phyloP scores from a whole-genome alignment of 306 rosid genomes.

The Castanopsis chinensis region DNA sequence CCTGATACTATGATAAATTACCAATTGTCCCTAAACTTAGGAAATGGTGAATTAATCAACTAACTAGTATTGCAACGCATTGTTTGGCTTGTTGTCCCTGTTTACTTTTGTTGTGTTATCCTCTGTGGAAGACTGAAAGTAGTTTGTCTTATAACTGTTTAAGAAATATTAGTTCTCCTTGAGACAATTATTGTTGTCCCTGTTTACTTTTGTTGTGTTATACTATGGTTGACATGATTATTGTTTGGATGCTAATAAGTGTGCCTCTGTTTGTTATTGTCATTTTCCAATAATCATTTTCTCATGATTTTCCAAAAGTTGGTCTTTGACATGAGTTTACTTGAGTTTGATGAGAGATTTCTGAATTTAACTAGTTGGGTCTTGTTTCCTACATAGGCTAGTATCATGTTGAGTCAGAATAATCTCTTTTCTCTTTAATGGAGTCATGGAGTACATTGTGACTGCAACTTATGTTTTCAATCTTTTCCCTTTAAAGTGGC shows the following conservation, averaged over 20 bases:
- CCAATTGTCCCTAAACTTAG: no score
- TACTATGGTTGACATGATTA: not conserved
- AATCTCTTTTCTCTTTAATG: not conserved
- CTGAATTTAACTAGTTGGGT: not conserved
- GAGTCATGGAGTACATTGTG: not conserved
- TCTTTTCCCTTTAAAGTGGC: not conserved
- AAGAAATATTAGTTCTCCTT: not conserved
- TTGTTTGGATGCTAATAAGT: not conserved
- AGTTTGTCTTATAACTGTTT: not conserved
- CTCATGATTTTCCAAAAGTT: not conserved
- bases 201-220: no score
- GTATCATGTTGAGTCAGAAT: not conserved
- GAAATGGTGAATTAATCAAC: no score
- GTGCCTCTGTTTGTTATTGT: not conserved
- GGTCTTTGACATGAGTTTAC: not conserved
- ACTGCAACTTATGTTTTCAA: not conserved
- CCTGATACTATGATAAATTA: no score
- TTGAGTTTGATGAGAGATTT: not conserved
- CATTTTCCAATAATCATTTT: not conserved
- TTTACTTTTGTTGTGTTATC: not conserved
- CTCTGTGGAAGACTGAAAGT: not conserved
- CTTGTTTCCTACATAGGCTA: not conserved
- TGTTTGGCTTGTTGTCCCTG: not conserved
- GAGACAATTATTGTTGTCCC: no score
- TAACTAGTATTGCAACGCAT: no score